These are phyloP conservation scores for Puccinia polysora DNA, from an alignment of 1,284 basidiomycete species.

Conservation along the genomic window DNA sequence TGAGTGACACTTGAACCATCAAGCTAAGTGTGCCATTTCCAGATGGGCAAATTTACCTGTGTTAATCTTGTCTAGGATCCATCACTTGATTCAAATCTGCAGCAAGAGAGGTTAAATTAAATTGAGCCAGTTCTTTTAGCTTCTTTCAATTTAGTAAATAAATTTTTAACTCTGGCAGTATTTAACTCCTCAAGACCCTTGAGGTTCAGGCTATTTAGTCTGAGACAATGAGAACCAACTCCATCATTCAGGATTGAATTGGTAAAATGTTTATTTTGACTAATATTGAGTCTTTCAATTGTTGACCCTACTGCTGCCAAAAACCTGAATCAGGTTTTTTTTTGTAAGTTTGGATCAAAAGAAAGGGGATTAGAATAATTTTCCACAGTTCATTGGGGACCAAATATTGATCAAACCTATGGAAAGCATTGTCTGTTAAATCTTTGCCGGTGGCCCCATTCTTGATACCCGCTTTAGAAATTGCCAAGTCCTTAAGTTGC, in stretches of 20 bases:
- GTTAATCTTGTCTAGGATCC: neutral
- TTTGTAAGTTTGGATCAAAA: neutral
- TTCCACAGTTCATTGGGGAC: too few species aligned
- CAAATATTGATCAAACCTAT: conserved; percentile 10
- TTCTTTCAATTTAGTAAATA: conserved; percentile 45
- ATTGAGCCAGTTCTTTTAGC: conserved; percentile 13
- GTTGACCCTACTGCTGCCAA: conserved; percentile 46
- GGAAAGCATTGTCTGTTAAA: conserved; percentile 25
- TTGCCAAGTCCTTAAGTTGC: conserved; percentile 19
- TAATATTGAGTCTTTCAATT: conserved; percentile 63
- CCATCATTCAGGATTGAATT: conserved; percentile 65
- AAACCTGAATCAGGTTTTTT: conserved; percentile 45
- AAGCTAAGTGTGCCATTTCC: too few species aligned
- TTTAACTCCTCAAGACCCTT: conserved; percentile 61
- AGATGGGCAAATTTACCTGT: too few species aligned
- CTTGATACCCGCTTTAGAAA: conserved; percentile 34
- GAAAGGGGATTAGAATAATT: neutral
- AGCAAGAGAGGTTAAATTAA: conserved; percentile 36
- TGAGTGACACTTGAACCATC: too few species aligned
- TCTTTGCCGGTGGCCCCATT: conserved; percentile 34
- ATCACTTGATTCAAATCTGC: neutral
- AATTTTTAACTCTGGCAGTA: conserved; percentile 44
- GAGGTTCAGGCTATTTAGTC: conserved; percentile 62
- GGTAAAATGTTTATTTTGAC: conserved; percentile 59
- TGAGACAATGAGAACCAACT: conserved; percentile 59